Evolutionary conservation across 2,329 filamentous ascomycete genomes (phyloP).

Genomic region (Colletotrichum camelliae): DNA sequence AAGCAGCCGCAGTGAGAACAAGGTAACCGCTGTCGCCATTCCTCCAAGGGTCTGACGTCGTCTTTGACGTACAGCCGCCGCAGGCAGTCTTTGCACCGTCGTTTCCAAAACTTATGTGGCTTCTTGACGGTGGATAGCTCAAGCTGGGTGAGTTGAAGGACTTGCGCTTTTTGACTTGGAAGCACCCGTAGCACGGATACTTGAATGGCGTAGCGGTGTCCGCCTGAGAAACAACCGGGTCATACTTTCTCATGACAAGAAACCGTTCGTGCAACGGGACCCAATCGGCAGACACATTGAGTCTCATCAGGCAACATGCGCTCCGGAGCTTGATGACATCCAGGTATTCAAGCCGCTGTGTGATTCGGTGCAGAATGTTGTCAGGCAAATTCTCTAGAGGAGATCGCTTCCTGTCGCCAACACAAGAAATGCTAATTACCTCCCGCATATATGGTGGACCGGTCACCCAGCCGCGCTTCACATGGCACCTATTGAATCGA

Average conservation of each 20-base stretch:
- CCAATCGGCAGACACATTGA: background rate
- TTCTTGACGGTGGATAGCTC: background rate
- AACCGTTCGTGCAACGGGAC: background rate
- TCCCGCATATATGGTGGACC: no score
- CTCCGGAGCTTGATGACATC: background rate
- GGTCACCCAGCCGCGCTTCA: no score
- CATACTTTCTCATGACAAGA: background rate
- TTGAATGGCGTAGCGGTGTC: no score
- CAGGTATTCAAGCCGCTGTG: background rate
- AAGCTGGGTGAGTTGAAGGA: background rate
- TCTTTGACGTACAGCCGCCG: background rate
- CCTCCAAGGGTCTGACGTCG: background rate
- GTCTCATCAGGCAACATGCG: background rate
- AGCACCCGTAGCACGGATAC: background rate
- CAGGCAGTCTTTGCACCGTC: background rate
- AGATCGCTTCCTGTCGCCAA: background rate
- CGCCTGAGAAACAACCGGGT: no score
- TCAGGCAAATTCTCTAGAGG: background rate
- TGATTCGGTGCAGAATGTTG: background rate
- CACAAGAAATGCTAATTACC: no score
- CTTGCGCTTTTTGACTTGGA: background rate
- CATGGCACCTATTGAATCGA: no score
- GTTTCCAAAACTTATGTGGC: background rate
- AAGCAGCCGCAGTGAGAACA: background rate
- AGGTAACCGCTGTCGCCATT: background rate